phyloP scores from a whole-genome alignment of 2,329 filamentous ascomycete species.

The Penicillium sp. region DNA sequence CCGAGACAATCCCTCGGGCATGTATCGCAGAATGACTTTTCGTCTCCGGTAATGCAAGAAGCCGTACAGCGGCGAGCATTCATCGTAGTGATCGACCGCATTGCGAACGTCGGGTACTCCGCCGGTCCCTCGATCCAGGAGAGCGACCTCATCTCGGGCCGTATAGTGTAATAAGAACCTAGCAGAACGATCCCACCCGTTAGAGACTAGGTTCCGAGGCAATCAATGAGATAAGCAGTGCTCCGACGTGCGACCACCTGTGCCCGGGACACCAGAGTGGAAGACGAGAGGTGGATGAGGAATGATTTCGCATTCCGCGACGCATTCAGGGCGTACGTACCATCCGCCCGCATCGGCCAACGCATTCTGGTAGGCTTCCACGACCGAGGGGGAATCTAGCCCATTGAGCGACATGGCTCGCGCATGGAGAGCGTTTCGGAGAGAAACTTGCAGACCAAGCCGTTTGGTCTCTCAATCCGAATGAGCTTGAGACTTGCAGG shows the following conservation, averaged over 20 bases:
- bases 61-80: constrained; percentile 83
- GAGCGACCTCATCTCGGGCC: constrained; percentile 77
- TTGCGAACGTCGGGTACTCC: constrained; percentile 79
- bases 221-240: not conserved
- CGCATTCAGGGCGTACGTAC: constrained; percentile 50
- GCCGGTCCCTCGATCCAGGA: constrained; percentile 69
- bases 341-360: constrained; percentile 85
- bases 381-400: constrained; percentile 71
- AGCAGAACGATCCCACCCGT: not conserved
- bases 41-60: constrained; percentile 83
- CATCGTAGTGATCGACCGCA: constrained; percentile 70
- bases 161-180: constrained; percentile 95
- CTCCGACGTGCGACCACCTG: too few species aligned
- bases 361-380: constrained; percentile 77
- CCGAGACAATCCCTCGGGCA: constrained; percentile 84
- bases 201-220: not conserved
- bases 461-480: constrained; percentile 1
- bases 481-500: constrained; percentile 8
- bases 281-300: too few species aligned
- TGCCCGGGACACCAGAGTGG: too few species aligned
- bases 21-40: constrained; percentile 86
- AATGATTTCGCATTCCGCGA: not conserved
- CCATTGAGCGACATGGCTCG: constrained; percentile 87
- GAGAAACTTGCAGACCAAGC: constrained; percentile 1
- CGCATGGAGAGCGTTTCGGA: constrained; percentile 25